Evolutionary conservation across 768 basidiomycete genomes (phyloP).

Genomic region (Lactarius trivialis): DNA sequence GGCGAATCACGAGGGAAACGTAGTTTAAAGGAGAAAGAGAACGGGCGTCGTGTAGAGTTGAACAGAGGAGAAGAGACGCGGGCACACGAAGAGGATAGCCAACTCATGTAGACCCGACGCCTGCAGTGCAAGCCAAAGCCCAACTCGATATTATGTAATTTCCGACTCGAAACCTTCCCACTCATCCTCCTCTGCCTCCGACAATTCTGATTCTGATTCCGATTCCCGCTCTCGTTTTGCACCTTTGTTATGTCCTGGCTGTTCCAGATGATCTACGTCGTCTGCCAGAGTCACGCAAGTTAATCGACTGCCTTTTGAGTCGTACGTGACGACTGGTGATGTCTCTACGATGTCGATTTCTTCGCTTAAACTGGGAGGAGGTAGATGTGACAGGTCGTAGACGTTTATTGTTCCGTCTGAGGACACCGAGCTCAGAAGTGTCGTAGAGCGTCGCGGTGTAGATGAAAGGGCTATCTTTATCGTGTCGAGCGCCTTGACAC

Average conservation of each 20-base stretch:
- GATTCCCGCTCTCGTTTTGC: slow-evolving; percentile 35
- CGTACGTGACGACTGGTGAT: slow-evolving; percentile 58
- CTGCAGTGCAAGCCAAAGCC: neutral
- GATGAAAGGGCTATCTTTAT: slow-evolving; percentile 53
- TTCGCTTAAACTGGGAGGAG: slow-evolving; percentile 13
- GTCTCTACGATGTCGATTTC: slow-evolving; percentile 32
- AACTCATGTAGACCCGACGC: slow-evolving; percentile 16
- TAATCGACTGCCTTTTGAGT: slow-evolving; percentile 80
- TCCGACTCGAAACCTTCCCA: neutral
- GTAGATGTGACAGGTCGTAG: slow-evolving; percentile 59
- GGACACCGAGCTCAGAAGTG: slow-evolving; percentile 68
- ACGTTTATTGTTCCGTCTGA: slow-evolving; percentile 84
- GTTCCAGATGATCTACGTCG: slow-evolving; percentile 17
- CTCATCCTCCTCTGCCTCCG: slow-evolving; percentile 28
- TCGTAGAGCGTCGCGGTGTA: slow-evolving; percentile 39
- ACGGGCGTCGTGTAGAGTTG: slow-evolving; percentile 10
- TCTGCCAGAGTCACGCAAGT: slow-evolving; percentile 66
- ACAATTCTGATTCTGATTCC: slow-evolving; percentile 31
- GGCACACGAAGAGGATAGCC: neutral
- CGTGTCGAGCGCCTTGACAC: slow-evolving; percentile 76
- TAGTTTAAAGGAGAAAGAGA: slow-evolving; percentile 10
- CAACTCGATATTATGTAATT: neutral
- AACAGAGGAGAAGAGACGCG: neutral
- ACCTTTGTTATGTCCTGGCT: slow-evolving; percentile 24
- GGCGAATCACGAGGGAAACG: slow-evolving; percentile 5